Percentiles rank a stretch among this genome's conserved stretches.
These are phyloP conservation scores for Melastoma candidum DNA, from an alignment of 441 rosid species.

Conservation along the genomic window DNA sequence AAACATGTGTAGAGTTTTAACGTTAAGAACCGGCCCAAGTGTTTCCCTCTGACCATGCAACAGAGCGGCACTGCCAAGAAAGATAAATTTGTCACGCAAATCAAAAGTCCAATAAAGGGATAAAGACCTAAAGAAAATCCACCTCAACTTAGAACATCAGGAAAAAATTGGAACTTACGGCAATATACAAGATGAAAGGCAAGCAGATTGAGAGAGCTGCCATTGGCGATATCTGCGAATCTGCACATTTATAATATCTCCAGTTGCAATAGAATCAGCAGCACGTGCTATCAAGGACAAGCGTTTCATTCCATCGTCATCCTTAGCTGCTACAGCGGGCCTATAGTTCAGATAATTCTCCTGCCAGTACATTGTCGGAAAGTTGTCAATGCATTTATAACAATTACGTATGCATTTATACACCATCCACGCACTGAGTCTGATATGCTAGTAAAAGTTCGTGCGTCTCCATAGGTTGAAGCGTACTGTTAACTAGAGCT, in stretches of 20 bases:
- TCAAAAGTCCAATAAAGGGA: conserved; percentile 12
- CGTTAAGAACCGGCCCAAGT: conserved; percentile 53
- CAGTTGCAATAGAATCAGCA: conserved; percentile 91
- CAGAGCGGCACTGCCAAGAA: conserved; percentile 58
- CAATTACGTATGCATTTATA: no score
- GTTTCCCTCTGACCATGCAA: conserved; percentile 84
- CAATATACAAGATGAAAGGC: conserved; percentile 69
- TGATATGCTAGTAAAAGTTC: no score
- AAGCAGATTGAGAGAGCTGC: conserved; percentile 82
- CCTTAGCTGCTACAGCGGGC: conserved; percentile 60
- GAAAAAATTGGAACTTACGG: conserved; percentile 53
- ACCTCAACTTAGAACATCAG: conserved; percentile 2
- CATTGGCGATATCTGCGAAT: conserved; percentile 93
- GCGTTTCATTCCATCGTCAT: conserved; percentile 62
- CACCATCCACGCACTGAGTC: no score
- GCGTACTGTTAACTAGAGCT: no score
- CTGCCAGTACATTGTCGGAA: conserved; percentile 31
- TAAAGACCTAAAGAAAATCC: conserved; percentile 9
- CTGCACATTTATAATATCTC: conserved; percentile 89
- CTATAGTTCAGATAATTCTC: conserved; percentile 90
- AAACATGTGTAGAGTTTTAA: no score
- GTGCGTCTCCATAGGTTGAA: no score
- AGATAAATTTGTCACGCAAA: conserved; percentile 11
- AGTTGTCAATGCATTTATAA: no score
- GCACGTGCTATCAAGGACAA: conserved; percentile 75